These are phyloP conservation scores for Caulochytrium protostelioides DNA, from an alignment of 371 early-diverging fungal species.

Conservation along the genomic window DNA sequence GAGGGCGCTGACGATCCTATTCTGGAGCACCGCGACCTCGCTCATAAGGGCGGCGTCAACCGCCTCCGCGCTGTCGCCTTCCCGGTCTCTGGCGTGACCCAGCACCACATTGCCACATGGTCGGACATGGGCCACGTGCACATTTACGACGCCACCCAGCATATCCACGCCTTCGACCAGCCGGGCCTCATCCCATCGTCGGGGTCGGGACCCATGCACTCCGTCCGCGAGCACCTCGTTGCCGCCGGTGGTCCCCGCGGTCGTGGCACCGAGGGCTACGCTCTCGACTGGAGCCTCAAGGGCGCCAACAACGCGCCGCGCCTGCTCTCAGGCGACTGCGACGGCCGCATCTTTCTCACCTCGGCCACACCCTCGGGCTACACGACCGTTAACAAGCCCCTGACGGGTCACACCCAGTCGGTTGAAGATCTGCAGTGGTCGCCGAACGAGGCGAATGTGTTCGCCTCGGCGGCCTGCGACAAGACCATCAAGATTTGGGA, in stretches of 20 bases:
- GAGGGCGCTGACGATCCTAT: conserved; percentile 79
- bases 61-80: conserved; percentile 37
- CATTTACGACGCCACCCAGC: conserved; percentile 58
- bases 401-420: conserved; percentile 59
- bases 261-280: conserved; percentile 71
- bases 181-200: conserved; percentile 47
- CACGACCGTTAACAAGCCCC: conserved; percentile 46
- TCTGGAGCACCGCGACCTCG: conserved; percentile 53
- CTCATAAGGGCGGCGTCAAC: conserved; percentile 80
- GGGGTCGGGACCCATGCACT: conserved; percentile 44
- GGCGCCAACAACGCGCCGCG: conserved; percentile 30
- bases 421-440: conserved; percentile 96
- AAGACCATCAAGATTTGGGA: conserved; percentile 88
- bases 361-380: conserved; percentile 32
- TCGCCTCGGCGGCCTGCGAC: conserved; percentile 78
- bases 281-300: conserved; percentile 73
- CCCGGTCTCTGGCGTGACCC: conserved; percentile 5
- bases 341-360: conserved; percentile 57
- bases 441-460: conserved; percentile 64
- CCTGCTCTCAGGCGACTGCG: conserved; percentile 71
- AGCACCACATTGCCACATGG: conserved; percentile 61
- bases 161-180: conserved; percentile 50
- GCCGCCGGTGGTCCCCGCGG: too few relatives aligned
- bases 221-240: conserved; percentile 57
- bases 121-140: conserved; percentile 81